A percentile compares a stretch with the other conserved stretches of the same genome.
Conservation (phyloP, 495 filamentous ascomycete genomes). For the Amphirosellinia nigrospora region DNA sequence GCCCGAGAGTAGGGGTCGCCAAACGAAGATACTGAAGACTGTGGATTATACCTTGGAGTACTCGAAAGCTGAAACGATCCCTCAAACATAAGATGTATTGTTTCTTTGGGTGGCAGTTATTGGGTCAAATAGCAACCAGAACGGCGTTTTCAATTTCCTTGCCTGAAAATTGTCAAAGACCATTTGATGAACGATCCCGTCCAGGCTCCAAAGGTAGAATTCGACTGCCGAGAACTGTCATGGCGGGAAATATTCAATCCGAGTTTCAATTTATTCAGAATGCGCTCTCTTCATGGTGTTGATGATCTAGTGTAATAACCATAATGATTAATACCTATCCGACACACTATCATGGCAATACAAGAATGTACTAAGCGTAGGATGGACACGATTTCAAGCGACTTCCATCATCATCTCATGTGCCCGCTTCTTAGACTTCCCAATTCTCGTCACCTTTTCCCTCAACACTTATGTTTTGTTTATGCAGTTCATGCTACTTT, state of each 20-base stretch:
- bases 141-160: background rate
- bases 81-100: background rate
- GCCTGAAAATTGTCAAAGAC: background rate
- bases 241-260: background rate
- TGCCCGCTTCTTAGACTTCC: no score
- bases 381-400: no score
- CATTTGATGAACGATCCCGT: background rate
- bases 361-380: no score
- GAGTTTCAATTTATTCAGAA: background rate
- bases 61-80: background rate
- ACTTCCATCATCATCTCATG: no score
- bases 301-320: background rate
- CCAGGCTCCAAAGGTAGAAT: background rate
- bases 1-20: background rate
- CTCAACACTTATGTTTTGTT: background rate
- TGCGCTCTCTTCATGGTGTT: background rate
- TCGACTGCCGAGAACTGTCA: background rate
- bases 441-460: no score
- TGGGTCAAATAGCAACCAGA: background rate
- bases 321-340: no score
- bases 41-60: conserved; percentile 11
- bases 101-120: background rate
- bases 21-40: conserved; percentile 6
- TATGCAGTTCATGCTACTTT: background rate
- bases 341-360: no score